These are phyloP conservation scores for Aaosphaeria pasadenensis DNA, from an alignment of 2,329 filamentous ascomycete genomes.

Conservation along the genomic window DNA sequence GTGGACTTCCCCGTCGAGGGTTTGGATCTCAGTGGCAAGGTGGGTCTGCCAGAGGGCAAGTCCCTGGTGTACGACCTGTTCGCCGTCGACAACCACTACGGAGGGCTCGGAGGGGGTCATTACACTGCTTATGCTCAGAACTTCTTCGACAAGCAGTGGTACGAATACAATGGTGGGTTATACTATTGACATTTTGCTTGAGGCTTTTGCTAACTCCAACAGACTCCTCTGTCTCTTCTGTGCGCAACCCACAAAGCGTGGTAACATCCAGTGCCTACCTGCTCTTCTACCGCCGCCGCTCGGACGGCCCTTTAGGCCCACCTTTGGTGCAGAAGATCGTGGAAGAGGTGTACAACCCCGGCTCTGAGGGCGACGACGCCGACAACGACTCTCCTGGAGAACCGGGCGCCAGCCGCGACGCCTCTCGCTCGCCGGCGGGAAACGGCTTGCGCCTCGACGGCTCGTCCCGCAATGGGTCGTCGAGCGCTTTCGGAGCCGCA, in stretches of 20 bases:
- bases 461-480: slow-evolving; percentile 87
- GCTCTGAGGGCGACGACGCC: slow-evolving; percentile 39
- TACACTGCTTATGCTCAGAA: slow-evolving; percentile 96
- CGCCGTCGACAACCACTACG: slow-evolving; percentile 93
- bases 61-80: slow-evolving; percentile 87
- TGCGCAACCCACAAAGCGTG: slow-evolving; percentile 59
- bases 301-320: slow-evolving; percentile 73
- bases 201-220: slow-evolving; percentile 39
- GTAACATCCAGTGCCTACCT: slow-evolving; percentile 82
- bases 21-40: slow-evolving; percentile 75
- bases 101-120: slow-evolving; percentile 88
- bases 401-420: slow-evolving; percentile 20
- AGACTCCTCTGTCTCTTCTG: slow-evolving; percentile 73
- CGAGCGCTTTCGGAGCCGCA: slow-evolving; percentile 82
- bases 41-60: slow-evolving; percentile 78
- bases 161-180: slow-evolving; percentile 83
- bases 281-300: slow-evolving; percentile 90
- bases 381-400: slow-evolving; percentile 16
- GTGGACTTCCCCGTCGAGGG: slow-evolving; percentile 91
- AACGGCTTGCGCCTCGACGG: slow-evolving; percentile 84
- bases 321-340: slow-evolving; percentile 69
- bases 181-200: neutral
- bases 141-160: slow-evolving; percentile 86
- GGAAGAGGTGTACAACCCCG: slow-evolving; percentile 54
- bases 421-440: slow-evolving; percentile 59